Percentiles rank a stretch among this genome's conserved stretches.
Evolutionary conservation across 1,284 basidiomycete genomes (phyloP).

Genomic region (Trametes polyzona): DNA sequence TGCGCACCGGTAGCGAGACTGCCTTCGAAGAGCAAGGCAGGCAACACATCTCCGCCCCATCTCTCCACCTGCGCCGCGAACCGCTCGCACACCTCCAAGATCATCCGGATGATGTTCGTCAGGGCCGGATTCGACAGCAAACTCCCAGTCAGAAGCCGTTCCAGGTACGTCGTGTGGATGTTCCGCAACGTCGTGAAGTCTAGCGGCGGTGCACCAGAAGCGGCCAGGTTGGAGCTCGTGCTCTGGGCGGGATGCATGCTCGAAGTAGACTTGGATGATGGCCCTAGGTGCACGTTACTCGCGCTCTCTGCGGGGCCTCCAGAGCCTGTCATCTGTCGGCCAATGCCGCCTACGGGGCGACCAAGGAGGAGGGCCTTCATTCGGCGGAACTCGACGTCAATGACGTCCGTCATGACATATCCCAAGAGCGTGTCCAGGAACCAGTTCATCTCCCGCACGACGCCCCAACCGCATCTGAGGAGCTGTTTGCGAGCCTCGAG

Average conservation of each 20-base stretch:
- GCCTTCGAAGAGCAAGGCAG: conserved; percentile 81
- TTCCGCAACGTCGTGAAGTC: conserved; percentile 86
- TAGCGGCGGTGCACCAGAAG: conserved; percentile 43
- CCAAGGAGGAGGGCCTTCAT: conserved; percentile 59
- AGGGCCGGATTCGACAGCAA: conserved; percentile 72
- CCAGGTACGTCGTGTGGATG: conserved; percentile 82
- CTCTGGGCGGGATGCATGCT: conserved; percentile 29
- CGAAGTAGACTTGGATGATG: conserved; percentile 20
- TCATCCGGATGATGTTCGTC: conserved; percentile 65
- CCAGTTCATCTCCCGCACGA: conserved; percentile 88
- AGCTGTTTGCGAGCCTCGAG: conserved; percentile 64
- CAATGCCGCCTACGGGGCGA: conserved; percentile 15
- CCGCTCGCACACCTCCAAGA: conserved; percentile 81
- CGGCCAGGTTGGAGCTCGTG: conserved; percentile 24
- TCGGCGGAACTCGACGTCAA: conserved; percentile 81
- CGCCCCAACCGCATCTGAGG: conserved; percentile 82
- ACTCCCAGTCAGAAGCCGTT: conserved; percentile 80
- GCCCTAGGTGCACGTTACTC: conserved; percentile 5
- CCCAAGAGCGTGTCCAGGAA: conserved; percentile 83
- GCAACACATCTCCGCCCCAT: conserved; percentile 92
- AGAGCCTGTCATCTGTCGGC: conserved; percentile 28
- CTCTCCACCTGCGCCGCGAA: conserved; percentile 85
- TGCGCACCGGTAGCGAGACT: conserved; percentile 59
- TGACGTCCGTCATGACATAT: conserved; percentile 89
- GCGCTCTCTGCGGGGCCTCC: conserved; percentile 8